These are phyloP conservation scores for Blastobotrys muscicola DNA, from an alignment of 805 yeast species.

Conservation along the genomic window DNA sequence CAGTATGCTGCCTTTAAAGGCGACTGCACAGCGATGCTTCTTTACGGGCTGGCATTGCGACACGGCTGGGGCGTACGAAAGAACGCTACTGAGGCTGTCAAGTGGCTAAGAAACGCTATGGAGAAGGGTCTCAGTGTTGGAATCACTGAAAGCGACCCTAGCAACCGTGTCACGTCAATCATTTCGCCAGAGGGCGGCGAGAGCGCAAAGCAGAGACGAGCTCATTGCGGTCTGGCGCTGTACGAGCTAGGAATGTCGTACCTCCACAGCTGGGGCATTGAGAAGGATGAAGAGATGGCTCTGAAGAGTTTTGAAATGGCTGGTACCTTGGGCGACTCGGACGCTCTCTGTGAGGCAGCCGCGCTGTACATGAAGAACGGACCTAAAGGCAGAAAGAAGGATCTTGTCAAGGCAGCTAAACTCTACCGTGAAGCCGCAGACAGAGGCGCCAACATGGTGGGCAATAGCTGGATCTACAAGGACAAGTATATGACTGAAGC, in stretches of 20 bases:
- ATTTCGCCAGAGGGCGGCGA: not conserved
- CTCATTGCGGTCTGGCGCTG: conserved; percentile 32
- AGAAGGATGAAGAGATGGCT: conserved; percentile 47
- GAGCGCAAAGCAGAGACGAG: conserved; percentile 6
- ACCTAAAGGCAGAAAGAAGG: conserved; percentile 42
- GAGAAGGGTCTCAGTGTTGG: conserved; percentile 4
- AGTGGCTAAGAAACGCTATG: conserved; percentile 51
- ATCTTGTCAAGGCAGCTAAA: conserved; percentile 52
- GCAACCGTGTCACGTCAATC: not conserved
- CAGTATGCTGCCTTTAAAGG: conserved; percentile 57
- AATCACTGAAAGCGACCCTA: not conserved
- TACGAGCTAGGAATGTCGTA: conserved; percentile 54
- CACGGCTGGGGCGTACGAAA: conserved; percentile 59
- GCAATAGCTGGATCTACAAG: conserved; percentile 69
- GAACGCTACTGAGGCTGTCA: conserved; percentile 44
- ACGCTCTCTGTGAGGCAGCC: conserved; percentile 64
- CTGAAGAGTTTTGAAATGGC: conserved; percentile 52
- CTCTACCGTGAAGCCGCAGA: conserved; percentile 60
- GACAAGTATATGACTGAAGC: conserved; percentile 42
- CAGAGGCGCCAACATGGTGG: conserved; percentile 51
- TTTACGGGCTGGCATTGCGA: conserved; percentile 58
- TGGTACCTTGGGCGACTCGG: conserved; percentile 56
- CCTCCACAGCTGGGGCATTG: conserved; percentile 47
- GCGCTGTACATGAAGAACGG: conserved; percentile 54
- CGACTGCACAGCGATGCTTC: conserved; percentile 53